A percentile compares a stretch with the other conserved stretches of the same genome.
phyloP scores from a whole-genome alignment of 2,329 filamentous ascomycete species.

The Verticillium zaregamsianum region DNA sequence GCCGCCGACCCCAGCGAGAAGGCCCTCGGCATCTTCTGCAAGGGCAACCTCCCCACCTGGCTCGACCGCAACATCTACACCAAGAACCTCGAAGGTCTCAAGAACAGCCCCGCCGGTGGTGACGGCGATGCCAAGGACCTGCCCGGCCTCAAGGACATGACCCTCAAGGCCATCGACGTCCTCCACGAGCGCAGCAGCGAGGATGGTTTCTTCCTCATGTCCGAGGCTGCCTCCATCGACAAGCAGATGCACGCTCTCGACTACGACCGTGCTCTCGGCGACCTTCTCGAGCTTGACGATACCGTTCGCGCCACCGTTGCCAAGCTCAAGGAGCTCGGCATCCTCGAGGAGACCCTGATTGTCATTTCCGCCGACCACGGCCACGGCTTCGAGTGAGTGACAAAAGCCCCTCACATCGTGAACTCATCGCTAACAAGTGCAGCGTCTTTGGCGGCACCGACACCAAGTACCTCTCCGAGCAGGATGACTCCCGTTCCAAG shows the following conservation, averaged over 20 bases:
- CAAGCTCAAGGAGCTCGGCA: conserved; percentile 61
- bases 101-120: conserved; percentile 66
- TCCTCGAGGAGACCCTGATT: conserved; percentile 72
- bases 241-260: conserved; percentile 87
- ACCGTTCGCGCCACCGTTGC: conserved; percentile 71
- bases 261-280: conserved; percentile 80
- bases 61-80: conserved; percentile 79
- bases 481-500: conserved; percentile 65
- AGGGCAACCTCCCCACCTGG: conserved; percentile 76
- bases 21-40: conserved; percentile 74
- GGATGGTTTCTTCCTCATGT: conserved; percentile 84
- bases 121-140: conserved; percentile 65
- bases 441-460: conserved; percentile 75
- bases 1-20: conserved; percentile 53
- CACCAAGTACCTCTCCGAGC: conserved; percentile 67
- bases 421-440: conserved; percentile 3
- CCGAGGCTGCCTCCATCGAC: conserved; percentile 79
- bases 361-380: conserved; percentile 85
- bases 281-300: conserved; percentile 82
- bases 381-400: conserved; percentile 69
- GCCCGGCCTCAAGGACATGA: conserved; percentile 86
- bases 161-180: conserved; percentile 78
- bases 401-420: not conserved
- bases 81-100: conserved; percentile 60
- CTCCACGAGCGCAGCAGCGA: conserved; percentile 62